phyloP scores from a whole-genome alignment of 2,329 filamentous ascomycete genomes.

The Sphaerulina vaccinii region DNA sequence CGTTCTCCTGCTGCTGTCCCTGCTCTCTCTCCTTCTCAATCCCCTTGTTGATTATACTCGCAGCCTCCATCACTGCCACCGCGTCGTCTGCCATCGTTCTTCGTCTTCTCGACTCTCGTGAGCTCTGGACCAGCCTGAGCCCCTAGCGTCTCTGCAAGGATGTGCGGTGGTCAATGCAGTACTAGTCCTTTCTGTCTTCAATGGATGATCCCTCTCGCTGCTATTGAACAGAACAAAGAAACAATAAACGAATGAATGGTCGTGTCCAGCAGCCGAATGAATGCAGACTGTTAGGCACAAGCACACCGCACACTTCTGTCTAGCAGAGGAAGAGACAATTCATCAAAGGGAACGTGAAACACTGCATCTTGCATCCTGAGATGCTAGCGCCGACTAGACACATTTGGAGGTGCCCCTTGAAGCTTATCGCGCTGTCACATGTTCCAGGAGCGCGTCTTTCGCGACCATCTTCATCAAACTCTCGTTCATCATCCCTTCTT shows the following conservation, averaged over 20 bases:
- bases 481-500: neutral
- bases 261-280: conserved; percentile 5
- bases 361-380: neutral
- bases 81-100: neutral
- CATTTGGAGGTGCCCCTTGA: neutral
- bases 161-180: neutral
- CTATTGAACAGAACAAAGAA: conserved; percentile 3
- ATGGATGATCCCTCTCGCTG: no score
- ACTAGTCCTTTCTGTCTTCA: neutral
- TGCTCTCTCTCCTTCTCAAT: neutral
- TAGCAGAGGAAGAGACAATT: neutral
- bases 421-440: neutral
- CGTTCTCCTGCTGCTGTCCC: neutral
- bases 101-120: neutral
- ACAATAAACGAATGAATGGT: neutral
- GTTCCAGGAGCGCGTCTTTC: neutral
- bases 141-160: conserved; percentile 8
- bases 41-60: neutral
- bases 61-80: neutral
- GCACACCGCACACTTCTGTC: neutral
- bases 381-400: neutral
- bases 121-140: conserved; percentile 13
- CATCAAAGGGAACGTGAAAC: conserved; percentile 6
- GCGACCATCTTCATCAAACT: conserved; percentile 3
- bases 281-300: conserved; percentile 3